Percentiles rank a stretch among this genome's conserved stretches.
Conservation (phyloP, 495 filamentous ascomycete species). For the Hapsidospora chrysogenum region DNA sequence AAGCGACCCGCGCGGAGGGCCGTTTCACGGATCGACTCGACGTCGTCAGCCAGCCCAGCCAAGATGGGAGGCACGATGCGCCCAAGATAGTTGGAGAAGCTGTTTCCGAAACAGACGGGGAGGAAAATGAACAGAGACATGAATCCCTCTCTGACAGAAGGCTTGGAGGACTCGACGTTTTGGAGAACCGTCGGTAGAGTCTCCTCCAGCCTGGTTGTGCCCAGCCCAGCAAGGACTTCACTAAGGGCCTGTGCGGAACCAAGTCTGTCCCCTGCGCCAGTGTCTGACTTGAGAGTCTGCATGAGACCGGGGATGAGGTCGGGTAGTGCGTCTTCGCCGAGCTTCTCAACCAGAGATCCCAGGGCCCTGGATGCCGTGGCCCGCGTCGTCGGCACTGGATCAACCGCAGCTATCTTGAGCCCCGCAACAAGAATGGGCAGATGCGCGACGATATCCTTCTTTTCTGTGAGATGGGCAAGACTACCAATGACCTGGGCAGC, state of each 20-base stretch:
- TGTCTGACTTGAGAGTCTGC: conserved; percentile 92
- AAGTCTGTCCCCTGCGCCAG: conserved; percentile 83
- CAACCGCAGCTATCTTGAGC: conserved; percentile 73
- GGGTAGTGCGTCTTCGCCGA: conserved; percentile 90
- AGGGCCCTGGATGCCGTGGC: conserved; percentile 93
- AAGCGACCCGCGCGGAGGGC: conserved; percentile 83
- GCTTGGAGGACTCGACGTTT: conserved; percentile 82
- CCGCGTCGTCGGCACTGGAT: conserved; percentile 91
- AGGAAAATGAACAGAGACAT: conserved; percentile 99
- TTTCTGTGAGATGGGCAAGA: conserved; percentile 88
- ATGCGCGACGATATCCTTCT: conserved; percentile 83
- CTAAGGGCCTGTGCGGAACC: conserved; percentile 94
- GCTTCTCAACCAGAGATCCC: conserved; percentile 87
- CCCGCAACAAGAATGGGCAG: conserved; percentile 86
- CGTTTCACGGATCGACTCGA: conserved; percentile 89
- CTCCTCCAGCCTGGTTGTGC: conserved; percentile 82
- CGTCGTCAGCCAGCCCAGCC: conserved; percentile 83
- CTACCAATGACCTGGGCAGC: conserved; percentile 94
- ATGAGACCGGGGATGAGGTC: conserved; percentile 97
- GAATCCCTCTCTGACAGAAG: conserved; percentile 88
- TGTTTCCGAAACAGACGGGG: conserved; percentile 96
- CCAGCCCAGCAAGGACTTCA: conserved; percentile 89
- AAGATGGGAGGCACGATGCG: conserved; percentile 94
- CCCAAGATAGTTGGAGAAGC: conserved; percentile 88
- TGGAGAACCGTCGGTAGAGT: conserved; percentile 92